phyloP scores from a whole-genome alignment of 2,329 filamentous ascomycete species.

The Penicillium fuscoglaucum region DNA sequence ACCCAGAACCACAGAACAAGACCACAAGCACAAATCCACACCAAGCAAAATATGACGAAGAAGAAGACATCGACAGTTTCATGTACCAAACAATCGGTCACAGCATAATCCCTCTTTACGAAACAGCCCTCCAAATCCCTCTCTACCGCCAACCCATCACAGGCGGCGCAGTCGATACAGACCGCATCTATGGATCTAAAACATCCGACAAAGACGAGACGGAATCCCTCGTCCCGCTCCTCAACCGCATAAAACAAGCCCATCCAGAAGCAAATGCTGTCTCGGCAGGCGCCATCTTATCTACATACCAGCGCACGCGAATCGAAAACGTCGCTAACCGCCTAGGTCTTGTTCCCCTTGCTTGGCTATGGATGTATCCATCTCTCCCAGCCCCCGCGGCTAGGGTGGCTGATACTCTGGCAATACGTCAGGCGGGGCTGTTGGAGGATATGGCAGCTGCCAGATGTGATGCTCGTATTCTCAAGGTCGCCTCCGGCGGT shows the following conservation, averaged over 20 bases:
- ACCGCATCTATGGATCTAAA: conserved; percentile 65
- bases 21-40: not conserved
- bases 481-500: conserved; percentile 92
- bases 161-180: conserved; percentile 69
- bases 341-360: conserved; percentile 77
- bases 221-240: conserved; percentile 76
- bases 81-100: conserved; percentile 99
- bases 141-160: conserved; percentile 77
- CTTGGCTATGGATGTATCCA: conserved; percentile 92
- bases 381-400: conserved; percentile 58
- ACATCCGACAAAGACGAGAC: conserved; percentile 68
- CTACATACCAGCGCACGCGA: conserved; percentile 93
- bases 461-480: conserved; percentile 81
- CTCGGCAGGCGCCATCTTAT: conserved; percentile 87
- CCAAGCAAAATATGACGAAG: conserved; percentile 27
- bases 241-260: conserved; percentile 63
- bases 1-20: conserved; percentile 54
- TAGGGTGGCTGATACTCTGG: conserved; percentile 16
- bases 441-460: conserved; percentile 77
- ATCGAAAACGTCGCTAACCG: conserved; percentile 88
- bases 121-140: conserved; percentile 73
- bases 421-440: conserved; percentile 48
- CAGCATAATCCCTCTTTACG: conserved; percentile 80
- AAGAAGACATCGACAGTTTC: conserved; percentile 84
- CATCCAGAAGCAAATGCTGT: conserved; percentile 85